phyloP scores from a whole-genome alignment of 495 filamentous ascomycete genomes.

The Clohesyomyces aquaticus region DNA sequence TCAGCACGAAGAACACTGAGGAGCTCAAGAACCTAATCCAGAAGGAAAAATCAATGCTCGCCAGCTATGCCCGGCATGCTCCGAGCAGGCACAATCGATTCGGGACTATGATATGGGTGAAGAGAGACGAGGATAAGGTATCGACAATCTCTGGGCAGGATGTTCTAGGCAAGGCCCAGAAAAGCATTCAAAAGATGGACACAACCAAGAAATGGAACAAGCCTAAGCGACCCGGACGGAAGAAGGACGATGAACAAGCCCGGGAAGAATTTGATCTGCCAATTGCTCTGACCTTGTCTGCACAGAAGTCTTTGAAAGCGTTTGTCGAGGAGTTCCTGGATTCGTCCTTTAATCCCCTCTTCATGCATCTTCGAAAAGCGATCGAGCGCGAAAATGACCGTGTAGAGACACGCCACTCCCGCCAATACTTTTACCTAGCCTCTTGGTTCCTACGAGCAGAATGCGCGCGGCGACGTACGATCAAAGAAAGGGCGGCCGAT shows the following conservation, averaged over 20 bases:
- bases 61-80: slow-evolving; percentile 74
- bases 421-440: slow-evolving; percentile 90
- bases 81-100: slow-evolving; percentile 92
- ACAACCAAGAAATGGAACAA: slow-evolving; percentile 87
- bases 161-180: slow-evolving; percentile 71
- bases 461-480: slow-evolving; percentile 66
- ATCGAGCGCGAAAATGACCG: slow-evolving; percentile 91
- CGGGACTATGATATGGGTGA: slow-evolving; percentile 97
- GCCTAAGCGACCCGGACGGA: slow-evolving; percentile 62
- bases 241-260: slow-evolving; percentile 65
- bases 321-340: slow-evolving; percentile 97
- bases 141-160: slow-evolving; percentile 88
- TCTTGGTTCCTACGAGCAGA: slow-evolving; percentile 96
- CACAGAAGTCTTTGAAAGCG: slow-evolving; percentile 69
- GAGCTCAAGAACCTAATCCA: slow-evolving; percentile 74
- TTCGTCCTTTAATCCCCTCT: slow-evolving; percentile 93
- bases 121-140: slow-evolving; percentile 75
- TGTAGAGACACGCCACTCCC: slow-evolving; percentile 65
- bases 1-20: slow-evolving; percentile 65
- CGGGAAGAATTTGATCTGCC: slow-evolving; percentile 75
- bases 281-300: slow-evolving; percentile 65
- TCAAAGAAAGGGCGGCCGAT: slow-evolving; percentile 46
- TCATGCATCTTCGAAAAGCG: slow-evolving; percentile 80
- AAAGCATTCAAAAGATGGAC: slow-evolving; percentile 85
- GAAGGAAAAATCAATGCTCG: slow-evolving; percentile 79